These are phyloP conservation scores for Paraleonurus japonicus DNA, from an alignment of 257 asterid species.

Conservation along the genomic window DNA sequence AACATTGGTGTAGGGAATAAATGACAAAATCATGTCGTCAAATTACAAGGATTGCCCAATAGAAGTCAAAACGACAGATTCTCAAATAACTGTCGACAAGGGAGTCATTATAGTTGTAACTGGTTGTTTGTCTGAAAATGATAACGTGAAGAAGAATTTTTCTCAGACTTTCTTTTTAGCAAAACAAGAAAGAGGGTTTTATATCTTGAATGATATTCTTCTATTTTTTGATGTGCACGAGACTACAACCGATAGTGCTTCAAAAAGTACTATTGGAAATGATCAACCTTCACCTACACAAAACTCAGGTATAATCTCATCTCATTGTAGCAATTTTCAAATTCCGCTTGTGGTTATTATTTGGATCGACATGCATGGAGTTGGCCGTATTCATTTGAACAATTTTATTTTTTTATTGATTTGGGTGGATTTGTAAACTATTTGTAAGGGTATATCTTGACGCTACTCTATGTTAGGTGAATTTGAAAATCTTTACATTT, in stretches of 20 bases:
- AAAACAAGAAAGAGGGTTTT: slow-evolving; percentile 48
- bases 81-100: slow-evolving; percentile 46
- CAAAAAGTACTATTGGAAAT: neutral
- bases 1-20: slow-evolving; percentile 33
- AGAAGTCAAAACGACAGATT: slow-evolving; percentile 33
- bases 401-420: neutral
- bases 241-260: neutral
- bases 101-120: slow-evolving; percentile 51
- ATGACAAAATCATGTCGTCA: slow-evolving; percentile 37
- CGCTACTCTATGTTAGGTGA: neutral
- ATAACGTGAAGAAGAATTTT: slow-evolving; percentile 33
- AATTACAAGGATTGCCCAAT: slow-evolving; percentile 36
- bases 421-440: neutral
- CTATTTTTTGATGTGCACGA: slow-evolving; percentile 25
- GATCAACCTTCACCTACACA: neutral
- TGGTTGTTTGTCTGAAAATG: slow-evolving; percentile 38
- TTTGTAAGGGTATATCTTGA: too few species aligned
- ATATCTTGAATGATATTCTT: slow-evolving; percentile 60
- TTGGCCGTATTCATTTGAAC: too few species aligned
- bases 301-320: neutral
- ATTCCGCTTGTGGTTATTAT: neutral
- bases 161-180: slow-evolving; percentile 66
- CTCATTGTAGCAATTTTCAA: neutral
- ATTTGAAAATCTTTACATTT: neutral
- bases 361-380: neutral